Percentiles rank a stretch among this genome's conserved stretches.
Conservation (phyloP, 495 filamentous ascomycete species). For the Podospora tetraspora region DNA sequence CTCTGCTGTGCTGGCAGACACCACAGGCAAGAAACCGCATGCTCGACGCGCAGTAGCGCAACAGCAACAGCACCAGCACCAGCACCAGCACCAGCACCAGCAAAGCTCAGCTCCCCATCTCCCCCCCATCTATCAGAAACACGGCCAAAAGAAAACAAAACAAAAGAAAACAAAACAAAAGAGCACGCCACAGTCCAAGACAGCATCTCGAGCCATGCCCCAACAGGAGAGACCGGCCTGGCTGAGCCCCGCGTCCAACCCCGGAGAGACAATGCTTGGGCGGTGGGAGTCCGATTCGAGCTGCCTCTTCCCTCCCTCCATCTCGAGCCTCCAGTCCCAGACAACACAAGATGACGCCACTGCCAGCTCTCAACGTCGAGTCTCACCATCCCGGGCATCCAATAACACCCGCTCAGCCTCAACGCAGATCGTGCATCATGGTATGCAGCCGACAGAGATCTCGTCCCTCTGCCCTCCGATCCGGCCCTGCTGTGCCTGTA, state of each 20-base stretch:
- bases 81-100: neutral
- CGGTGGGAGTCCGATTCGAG: neutral
- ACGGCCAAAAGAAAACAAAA: neutral
- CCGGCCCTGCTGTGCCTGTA: neutral
- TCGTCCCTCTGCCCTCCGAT: neutral
- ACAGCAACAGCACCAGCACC: neutral
- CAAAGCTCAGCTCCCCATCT: neutral
- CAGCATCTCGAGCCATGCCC: neutral
- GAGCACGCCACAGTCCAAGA: neutral
- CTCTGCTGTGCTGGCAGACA: neutral
- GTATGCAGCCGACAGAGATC: neutral
- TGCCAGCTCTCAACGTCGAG: neutral
- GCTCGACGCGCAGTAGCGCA: neutral
- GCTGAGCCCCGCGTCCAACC: no score
- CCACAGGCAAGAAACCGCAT: neutral
- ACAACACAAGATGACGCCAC: neutral
- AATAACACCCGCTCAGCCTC: neutral
- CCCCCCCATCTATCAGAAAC: neutral
- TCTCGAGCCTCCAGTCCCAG: no score
- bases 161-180: neutral
- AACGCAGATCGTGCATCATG: neutral
- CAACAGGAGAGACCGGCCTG: neutral
- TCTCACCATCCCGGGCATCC: neutral
- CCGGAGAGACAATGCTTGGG: neutral
- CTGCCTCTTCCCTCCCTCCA: neutral